phyloP scores from a whole-genome alignment of 2,329 filamentous ascomycete genomes.

The Ceratocystis papillata region DNA sequence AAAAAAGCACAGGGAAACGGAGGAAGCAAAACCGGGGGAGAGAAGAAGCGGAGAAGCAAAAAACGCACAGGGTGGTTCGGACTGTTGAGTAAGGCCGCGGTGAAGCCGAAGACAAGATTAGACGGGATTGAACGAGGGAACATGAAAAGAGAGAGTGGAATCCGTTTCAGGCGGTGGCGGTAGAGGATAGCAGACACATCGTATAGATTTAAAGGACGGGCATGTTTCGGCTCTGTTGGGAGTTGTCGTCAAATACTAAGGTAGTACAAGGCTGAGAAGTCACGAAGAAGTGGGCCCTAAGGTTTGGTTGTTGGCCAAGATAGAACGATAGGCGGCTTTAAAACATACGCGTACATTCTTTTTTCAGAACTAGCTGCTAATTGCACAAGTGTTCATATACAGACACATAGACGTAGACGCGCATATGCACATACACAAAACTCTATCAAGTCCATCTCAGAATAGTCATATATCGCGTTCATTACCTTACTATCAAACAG shows the following conservation, averaged over 20 bases:
- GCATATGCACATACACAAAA: background rate
- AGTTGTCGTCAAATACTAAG: background rate
- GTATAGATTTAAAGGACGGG: too few relatives aligned
- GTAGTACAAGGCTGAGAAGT: conserved; percentile 5
- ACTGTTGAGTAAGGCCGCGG: background rate
- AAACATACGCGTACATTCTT: too few relatives aligned
- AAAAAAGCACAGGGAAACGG: background rate
- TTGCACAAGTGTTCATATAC: background rate
- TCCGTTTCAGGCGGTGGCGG: background rate
- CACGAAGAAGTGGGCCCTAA: background rate
- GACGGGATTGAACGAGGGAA: background rate
- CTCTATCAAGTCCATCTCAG: background rate
- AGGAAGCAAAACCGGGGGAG: background rate
- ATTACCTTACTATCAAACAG: conserved; percentile 10
- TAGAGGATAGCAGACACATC: too few relatives aligned
- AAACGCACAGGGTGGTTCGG: background rate
- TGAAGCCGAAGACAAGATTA: background rate
- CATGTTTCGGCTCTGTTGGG: too few relatives aligned
- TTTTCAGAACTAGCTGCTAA: too few relatives aligned
- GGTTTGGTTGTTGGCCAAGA: background rate
- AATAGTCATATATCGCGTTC: conserved; percentile 1
- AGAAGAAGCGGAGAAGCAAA: background rate
- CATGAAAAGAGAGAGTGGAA: background rate
- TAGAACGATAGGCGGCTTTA: too few relatives aligned
- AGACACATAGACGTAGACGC: background rate